phyloP scores from a whole-genome alignment of 805 yeast species.

The Candida sanyiensis region DNA sequence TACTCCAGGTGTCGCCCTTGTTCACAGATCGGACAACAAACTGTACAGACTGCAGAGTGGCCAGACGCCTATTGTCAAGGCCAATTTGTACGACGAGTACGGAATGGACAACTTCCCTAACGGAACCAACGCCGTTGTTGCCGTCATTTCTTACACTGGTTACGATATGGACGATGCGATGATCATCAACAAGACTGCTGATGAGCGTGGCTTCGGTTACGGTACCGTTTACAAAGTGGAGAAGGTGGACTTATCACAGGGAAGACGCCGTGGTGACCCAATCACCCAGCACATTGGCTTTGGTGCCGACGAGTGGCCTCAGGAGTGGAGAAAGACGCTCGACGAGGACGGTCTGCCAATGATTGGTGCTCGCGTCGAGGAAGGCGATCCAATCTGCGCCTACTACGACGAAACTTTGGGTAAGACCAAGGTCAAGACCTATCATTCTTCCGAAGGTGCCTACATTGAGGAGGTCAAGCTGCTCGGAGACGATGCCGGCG shows the following conservation, averaged over 20 bases:
- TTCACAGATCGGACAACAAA: conserved; percentile 91
- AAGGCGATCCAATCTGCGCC: conserved; percentile 94
- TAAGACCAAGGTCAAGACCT: conserved; percentile 85
- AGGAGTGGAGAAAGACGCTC: conserved; percentile 78
- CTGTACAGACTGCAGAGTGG: conserved; percentile 90
- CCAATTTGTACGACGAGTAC: conserved; percentile 87
- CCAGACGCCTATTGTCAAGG: conserved; percentile 95
- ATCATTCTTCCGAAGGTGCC: conserved; percentile 92
- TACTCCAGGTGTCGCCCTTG: conserved; percentile 95
- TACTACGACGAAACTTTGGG: conserved; percentile 87
- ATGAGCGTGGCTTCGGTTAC: conserved; percentile 96
- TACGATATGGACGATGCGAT: conserved; percentile 99
- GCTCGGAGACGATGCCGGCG: conserved; percentile 71
- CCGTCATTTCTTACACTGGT: conserved; percentile 97
- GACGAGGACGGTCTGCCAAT: conserved; percentile 92
- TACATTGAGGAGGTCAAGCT: conserved; percentile 93
- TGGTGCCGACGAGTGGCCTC: conserved; percentile 90
- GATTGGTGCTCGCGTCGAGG: conserved; percentile 81
- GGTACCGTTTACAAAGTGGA: conserved; percentile 96
- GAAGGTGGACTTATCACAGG: conserved; percentile 72
- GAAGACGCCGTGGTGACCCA: conserved; percentile 89
- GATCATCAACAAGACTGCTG: conserved; percentile 96
- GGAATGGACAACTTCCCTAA: conserved; percentile 99
- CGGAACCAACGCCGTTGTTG: conserved; percentile 97
- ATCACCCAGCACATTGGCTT: conserved; percentile 91